Conservation (phyloP, 176 grass and related monocot genomes). For the Eleusine indica region DNA sequence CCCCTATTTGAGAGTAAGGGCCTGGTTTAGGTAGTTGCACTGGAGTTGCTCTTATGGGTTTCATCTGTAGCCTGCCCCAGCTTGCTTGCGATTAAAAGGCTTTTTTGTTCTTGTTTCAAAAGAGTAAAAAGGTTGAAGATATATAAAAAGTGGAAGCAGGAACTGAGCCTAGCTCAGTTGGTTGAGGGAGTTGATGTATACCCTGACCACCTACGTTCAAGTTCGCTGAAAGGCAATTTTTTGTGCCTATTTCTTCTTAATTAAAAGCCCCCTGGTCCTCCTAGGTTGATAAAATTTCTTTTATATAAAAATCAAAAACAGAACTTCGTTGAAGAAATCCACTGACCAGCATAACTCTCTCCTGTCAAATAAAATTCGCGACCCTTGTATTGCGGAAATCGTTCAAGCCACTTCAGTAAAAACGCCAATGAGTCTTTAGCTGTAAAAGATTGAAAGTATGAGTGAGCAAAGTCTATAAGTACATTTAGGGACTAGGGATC, state of each 20-base stretch:
- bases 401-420: conserved; percentile 90
- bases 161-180: neutral
- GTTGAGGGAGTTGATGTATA: neutral
- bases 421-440: conserved; percentile 79
- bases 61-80: neutral
- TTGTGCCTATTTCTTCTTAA: neutral
- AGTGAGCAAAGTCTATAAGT: conserved; percentile 33
- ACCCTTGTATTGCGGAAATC: conserved; percentile 87
- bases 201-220: neutral
- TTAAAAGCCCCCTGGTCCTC: neutral
- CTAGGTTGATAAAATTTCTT: neutral
- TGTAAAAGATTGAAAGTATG: conserved; percentile 40
- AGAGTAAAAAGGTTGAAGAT: neutral
- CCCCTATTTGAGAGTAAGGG: too few relatives aligned
- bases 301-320: conserved; percentile 16
- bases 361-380: conserved; percentile 87
- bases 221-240: neutral
- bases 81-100: neutral
- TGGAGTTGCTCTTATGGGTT: neutral
- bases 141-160: neutral
- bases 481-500: conserved; percentile 8
- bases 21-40: too few relatives aligned
- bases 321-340: conserved; percentile 30
- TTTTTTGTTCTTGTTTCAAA: neutral
- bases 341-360: conserved; percentile 91